Evolutionary conservation across 1,139 yeast species (phyloP).

Genomic region (Blastobotrys serpentis): DNA sequence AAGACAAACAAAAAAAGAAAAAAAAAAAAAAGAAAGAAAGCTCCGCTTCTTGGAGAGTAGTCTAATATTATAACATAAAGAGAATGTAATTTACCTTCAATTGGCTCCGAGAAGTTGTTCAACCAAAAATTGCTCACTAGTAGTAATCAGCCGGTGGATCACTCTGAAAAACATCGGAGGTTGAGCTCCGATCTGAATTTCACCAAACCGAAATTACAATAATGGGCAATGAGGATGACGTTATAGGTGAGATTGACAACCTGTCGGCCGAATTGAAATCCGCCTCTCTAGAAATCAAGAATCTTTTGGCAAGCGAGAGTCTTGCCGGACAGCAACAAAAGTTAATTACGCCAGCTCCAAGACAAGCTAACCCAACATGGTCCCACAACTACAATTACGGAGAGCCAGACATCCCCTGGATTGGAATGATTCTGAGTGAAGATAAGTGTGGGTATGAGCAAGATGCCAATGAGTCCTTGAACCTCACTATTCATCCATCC

Average conservation of each 20-base stretch:
- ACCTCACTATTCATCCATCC: background rate
- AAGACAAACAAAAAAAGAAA: too few species aligned
- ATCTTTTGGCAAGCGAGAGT: background rate
- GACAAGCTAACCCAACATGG: slow-evolving; percentile 9
- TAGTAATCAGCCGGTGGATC: too few species aligned
- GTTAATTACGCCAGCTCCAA: slow-evolving; percentile 8
- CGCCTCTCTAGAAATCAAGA: background rate
- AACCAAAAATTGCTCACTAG: too few species aligned
- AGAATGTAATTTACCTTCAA: too few species aligned
- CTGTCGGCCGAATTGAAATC: slow-evolving; percentile 3
- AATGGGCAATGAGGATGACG: slow-evolving; percentile 1
- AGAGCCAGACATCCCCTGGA: slow-evolving; percentile 13
- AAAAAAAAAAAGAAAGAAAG: too few species aligned
- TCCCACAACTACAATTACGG: slow-evolving; percentile 12
- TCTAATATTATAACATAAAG: too few species aligned
- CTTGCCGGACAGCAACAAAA: background rate
- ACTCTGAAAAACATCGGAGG: too few species aligned
- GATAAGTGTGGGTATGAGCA: slow-evolving; percentile 6
- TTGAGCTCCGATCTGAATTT: too few species aligned
- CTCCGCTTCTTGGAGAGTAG: too few species aligned
- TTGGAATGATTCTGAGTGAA: slow-evolving; percentile 5
- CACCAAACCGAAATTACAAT: background rate
- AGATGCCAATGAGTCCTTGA: background rate
- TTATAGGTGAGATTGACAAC: background rate
- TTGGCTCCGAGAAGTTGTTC: too few species aligned